phyloP scores from a whole-genome alignment of 2,329 filamentous ascomycete species.

The Pezicula carpinea region DNA sequence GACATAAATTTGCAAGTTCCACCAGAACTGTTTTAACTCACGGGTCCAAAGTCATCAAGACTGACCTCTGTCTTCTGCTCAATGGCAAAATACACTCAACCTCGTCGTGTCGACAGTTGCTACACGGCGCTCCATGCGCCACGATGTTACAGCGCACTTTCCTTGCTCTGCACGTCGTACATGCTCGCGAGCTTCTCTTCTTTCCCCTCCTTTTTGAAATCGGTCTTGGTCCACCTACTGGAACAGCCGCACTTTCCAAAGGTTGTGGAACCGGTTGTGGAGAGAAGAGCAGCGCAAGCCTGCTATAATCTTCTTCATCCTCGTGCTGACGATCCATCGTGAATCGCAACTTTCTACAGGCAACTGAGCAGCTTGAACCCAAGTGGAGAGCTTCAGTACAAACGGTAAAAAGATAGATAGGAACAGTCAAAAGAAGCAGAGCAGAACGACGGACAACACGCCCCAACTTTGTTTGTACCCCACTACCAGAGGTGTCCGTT shows the following conservation, averaged over 20 bases:
- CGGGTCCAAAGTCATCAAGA: not conserved
- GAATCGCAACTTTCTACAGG: not conserved
- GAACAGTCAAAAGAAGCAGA: too few relatives aligned
- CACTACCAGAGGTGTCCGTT: too few relatives aligned
- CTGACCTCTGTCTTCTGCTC: slow-evolving; percentile 10
- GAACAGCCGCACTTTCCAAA: not conserved
- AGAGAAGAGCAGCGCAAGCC: not conserved
- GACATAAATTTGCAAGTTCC: too few relatives aligned
- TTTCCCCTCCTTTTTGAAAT: slow-evolving; percentile 10
- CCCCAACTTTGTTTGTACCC: too few relatives aligned
- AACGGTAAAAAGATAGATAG: too few relatives aligned
- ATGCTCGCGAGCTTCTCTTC: slow-evolving; percentile 11
- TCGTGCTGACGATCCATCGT: not conserved
- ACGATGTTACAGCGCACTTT: slow-evolving; percentile 13
- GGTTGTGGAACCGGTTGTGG: not conserved
- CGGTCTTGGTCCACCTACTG: not conserved
- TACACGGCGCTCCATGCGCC: slow-evolving; percentile 10
- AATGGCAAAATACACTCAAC: slow-evolving; percentile 12
- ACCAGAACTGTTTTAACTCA: too few relatives aligned
- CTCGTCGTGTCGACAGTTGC: slow-evolving; percentile 13
- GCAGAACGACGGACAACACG: too few relatives aligned
- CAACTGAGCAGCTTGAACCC: too few relatives aligned
- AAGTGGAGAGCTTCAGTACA: too few relatives aligned
- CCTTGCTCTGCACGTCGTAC: slow-evolving; percentile 10
- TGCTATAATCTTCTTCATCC: slow-evolving; percentile 1